Conservation (phyloP, 352 stramenopile species). For the Thalassiosira exigua region DNA sequence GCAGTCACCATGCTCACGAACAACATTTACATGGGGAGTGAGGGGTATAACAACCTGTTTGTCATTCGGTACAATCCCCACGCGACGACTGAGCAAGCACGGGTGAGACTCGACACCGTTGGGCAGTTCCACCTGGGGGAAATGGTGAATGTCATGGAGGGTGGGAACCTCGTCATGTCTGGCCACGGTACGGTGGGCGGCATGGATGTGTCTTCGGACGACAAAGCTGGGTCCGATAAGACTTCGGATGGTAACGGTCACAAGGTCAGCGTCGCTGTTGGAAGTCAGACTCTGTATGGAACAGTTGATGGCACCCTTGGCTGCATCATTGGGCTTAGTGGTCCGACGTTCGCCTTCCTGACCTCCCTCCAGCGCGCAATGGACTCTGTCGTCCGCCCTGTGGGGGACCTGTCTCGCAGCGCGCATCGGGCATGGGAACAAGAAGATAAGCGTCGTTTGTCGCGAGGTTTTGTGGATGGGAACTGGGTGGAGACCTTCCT, state of each 20-base stretch:
- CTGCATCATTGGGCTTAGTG: constrained; percentile 90
- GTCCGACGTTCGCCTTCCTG: constrained; percentile 92
- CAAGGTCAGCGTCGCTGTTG: constrained; percentile 63
- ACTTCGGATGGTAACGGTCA: constrained; percentile 21
- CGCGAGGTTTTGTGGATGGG: constrained; percentile 93
- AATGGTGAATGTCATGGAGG: constrained; percentile 95
- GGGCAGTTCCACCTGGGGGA: constrained; percentile 95
- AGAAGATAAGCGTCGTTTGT: constrained; percentile 50
- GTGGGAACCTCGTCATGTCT: constrained; percentile 93
- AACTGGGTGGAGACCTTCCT: constrained; percentile 95
- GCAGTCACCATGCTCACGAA: constrained; percentile 93
- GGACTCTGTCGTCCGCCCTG: constrained; percentile 88
- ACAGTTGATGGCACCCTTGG: constrained; percentile 96
- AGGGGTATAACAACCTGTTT: constrained; percentile 96
- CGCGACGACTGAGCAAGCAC: constrained; percentile 91
- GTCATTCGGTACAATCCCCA: constrained; percentile 92
- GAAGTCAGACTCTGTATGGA: constrained; percentile 90
- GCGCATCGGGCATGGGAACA: constrained; percentile 93
- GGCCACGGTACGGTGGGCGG: constrained; percentile 18
- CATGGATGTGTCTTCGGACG: constrained; percentile 10
- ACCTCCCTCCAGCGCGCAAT: constrained; percentile 90
- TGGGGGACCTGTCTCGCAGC: constrained; percentile 92
- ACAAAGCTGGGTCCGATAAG: constrained; percentile 21
- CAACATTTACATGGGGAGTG: constrained; percentile 93
- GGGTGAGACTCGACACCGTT: constrained; percentile 90